Evolutionary conservation across 148 eudicot genomes (phyloP), one percentile per base, ranked within the genome.

Genomic region (Tetragonia tetragonoides): DNA sequence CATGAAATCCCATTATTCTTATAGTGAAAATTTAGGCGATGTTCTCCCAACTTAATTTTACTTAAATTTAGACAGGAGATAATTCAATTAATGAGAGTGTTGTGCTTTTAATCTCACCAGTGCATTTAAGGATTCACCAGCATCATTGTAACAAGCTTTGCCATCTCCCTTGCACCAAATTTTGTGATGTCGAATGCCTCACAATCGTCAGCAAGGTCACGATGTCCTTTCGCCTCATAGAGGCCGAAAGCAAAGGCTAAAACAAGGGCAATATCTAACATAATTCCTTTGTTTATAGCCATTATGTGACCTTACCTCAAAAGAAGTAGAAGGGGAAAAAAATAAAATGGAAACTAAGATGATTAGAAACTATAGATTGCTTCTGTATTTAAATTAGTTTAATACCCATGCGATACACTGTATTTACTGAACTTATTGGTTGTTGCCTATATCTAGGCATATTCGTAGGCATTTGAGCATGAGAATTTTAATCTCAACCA

Each of bases 101-200:
- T 0, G 18, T 12, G 37, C 12, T 4, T 15, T 34, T 7, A 20
- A 73, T 49, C 85, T 79, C 49, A 87, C 90, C 39, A 67, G 17
- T 12, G 86, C 80, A 41, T 69, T 81, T 12, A 77, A 3, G 49
- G 78, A 77, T 20, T 81, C 84, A 20, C 81, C 86, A 11, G 62
- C 59, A 0, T 39, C 78, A 6, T 42, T 73, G 18, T 57, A 24
- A 38, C 76, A 47, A 4, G 85, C 73, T 49, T 83, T 67, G 15
- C 89, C 82, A 62, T 86, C 70, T 68, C 81, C 86, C 15, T 81
- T 5, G 88, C 89, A 14, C 87, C 89, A 66, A 70, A 80, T 0
- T 79, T 16, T 37, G 84, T 87, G 69, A 88, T 83, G 12, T 85
- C 89, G 64, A 85, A 85, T 70, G 83, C 42, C 44, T 14, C 60